These are phyloP conservation scores for Penicillium carneum DNA, from an alignment of 2,329 filamentous ascomycete genomes.

Conservation along the genomic window DNA sequence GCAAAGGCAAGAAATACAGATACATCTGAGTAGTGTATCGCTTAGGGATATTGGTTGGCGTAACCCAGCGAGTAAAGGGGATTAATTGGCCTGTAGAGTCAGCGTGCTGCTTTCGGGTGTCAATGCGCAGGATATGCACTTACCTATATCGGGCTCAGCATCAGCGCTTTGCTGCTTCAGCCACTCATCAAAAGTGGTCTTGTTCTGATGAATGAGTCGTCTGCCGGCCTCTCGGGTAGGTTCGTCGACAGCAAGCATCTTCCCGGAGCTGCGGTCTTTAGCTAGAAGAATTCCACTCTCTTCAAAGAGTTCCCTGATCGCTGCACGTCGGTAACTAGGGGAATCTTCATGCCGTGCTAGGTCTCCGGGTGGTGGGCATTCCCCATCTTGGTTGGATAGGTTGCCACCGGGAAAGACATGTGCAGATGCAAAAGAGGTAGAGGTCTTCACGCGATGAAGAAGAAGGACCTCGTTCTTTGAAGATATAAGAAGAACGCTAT, in stretches of 20 bases:
- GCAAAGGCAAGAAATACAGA: conserved; percentile 80
- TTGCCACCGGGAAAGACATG: conserved; percentile 95
- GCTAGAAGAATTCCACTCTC: conserved; percentile 89
- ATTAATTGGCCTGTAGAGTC: conserved; percentile 65
- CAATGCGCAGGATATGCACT: neutral
- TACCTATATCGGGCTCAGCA: conserved; percentile 65
- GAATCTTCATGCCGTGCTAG: conserved; percentile 72
- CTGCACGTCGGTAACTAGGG: conserved; percentile 77
- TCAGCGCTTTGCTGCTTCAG: conserved; percentile 51
- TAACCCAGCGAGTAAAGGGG: conserved; percentile 92
- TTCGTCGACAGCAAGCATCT: conserved; percentile 67
- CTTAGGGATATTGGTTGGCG: conserved; percentile 72
- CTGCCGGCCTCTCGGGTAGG: conserved; percentile 70
- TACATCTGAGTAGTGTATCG: conserved; percentile 98
- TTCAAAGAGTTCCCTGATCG: conserved; percentile 91
- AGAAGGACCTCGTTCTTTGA: conserved; percentile 86
- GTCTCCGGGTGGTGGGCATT: conserved; percentile 59
- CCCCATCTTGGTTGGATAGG: conserved; percentile 77
- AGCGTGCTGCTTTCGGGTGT: neutral
- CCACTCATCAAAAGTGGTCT: conserved; percentile 73
- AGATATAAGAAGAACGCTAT: conserved; percentile 82
- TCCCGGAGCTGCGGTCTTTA: conserved; percentile 47
- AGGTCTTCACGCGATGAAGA: conserved; percentile 82
- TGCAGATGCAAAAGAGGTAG: conserved; percentile 83
- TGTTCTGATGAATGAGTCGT: conserved; percentile 70